Evolutionary conservation across 1,284 basidiomycete genomes (phyloP).

Genomic region (Boletus smithii): DNA sequence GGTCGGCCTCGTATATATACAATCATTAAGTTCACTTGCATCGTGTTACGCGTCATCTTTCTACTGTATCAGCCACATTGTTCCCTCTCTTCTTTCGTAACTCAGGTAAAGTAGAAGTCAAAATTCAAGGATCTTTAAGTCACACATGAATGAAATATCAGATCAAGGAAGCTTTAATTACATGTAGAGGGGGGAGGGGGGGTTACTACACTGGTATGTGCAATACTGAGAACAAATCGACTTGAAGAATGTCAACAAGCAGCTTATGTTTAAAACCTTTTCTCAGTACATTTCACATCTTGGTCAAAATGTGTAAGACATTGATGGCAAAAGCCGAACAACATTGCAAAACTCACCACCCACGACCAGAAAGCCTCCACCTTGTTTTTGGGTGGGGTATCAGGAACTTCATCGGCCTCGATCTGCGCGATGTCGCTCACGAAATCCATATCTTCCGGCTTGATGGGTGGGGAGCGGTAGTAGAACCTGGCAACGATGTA

Average conservation of each 20-base stretch:
- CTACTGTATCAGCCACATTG: constrained; percentile 35
- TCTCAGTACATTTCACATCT: constrained; percentile 24
- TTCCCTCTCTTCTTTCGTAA: constrained; percentile 9
- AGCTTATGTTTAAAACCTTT: not conserved
- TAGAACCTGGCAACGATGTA: constrained; percentile 59
- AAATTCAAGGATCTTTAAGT: constrained; percentile 3
- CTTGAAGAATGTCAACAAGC: not conserved
- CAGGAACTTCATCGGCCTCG: constrained; percentile 67
- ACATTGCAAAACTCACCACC: constrained; percentile 50
- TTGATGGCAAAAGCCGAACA: not conserved
- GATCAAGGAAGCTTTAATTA: too few relatives aligned
- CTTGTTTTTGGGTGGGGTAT: constrained; percentile 67
- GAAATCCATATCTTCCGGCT: constrained; percentile 75
- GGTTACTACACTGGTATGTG: constrained; percentile 10
- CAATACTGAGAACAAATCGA: not conserved
- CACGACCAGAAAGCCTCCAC: constrained; percentile 68
- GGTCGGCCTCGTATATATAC: constrained; percentile 35
- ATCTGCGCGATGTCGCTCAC: constrained; percentile 67
- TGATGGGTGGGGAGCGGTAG: constrained; percentile 47
- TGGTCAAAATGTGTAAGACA: constrained; percentile 4
- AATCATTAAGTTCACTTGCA: constrained; percentile 38
- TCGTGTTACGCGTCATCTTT: constrained; percentile 31
- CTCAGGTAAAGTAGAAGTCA: constrained; percentile 29
- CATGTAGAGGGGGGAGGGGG: too few relatives aligned
- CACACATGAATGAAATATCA: too few relatives aligned